Percentiles rank a stretch among this genome's conserved stretches.
phyloP scores from a whole-genome alignment of 2,329 filamentous ascomycete genomes.

The Zalaria obscura region DNA sequence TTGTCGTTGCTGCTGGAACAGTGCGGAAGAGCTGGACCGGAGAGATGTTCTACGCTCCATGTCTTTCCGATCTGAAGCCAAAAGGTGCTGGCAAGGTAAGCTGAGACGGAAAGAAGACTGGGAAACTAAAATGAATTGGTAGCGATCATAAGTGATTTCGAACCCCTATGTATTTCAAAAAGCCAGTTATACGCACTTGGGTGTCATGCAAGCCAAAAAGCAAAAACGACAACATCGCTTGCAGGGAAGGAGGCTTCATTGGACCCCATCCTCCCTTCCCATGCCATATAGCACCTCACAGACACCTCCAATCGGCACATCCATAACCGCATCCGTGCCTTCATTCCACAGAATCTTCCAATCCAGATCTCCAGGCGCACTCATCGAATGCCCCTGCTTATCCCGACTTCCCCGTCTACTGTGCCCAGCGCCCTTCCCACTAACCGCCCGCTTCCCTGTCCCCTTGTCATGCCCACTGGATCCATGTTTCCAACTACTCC shows the following conservation, averaged over 20 bases:
- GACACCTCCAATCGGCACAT: conserved; percentile 85
- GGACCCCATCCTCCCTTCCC: conserved; percentile 23
- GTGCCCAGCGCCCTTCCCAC: conserved; percentile 21
- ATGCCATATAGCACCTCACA: conserved; percentile 86
- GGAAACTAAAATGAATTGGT: too few relatives aligned
- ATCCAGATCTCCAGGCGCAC: conserved; percentile 33
- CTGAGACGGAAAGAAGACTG: neutral
- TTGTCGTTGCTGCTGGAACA: conserved; percentile 37
- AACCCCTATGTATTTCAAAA: too few relatives aligned
- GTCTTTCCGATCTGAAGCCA: conserved; percentile 13
- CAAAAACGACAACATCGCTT: too few relatives aligned
- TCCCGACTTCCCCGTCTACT: conserved; percentile 18
- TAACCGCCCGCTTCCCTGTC: conserved; percentile 13
- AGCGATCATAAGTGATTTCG: too few relatives aligned
- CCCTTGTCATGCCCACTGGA: conserved; percentile 21
- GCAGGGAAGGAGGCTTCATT: too few relatives aligned
- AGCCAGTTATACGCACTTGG: too few relatives aligned
- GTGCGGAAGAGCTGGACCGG: conserved; percentile 33
- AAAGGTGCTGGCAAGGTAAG: conserved; percentile 1
- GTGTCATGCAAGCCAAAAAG: too few relatives aligned
- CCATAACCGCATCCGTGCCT: conserved; percentile 94
- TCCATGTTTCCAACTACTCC: conserved; percentile 12
- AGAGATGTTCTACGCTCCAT: conserved; percentile 40
- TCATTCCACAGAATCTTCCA: conserved; percentile 82
- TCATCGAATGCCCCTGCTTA: conserved; percentile 11